These are phyloP conservation scores for Pecoramyces ruminantium DNA, from an alignment of 192 early-diverging fungal genomes.

Conservation along the genomic window DNA sequence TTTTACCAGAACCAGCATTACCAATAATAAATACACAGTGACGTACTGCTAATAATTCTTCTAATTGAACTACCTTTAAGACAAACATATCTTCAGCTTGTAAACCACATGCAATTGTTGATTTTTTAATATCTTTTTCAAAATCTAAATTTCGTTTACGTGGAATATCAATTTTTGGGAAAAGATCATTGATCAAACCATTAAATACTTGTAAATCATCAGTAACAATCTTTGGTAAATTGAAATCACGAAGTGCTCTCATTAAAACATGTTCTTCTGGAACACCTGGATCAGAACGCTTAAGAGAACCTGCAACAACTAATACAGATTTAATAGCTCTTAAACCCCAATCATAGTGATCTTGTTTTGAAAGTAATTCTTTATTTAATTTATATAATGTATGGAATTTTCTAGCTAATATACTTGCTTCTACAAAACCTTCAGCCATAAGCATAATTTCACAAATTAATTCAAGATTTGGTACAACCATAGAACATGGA, in stretches of 20 bases:
- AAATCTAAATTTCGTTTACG: conserved; percentile 39
- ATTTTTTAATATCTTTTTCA: conserved; percentile 43
- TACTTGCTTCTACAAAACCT: conserved; percentile 47
- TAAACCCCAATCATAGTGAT: conserved; percentile 54
- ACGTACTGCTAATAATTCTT: conserved; percentile 43
- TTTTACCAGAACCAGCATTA: conserved; percentile 43
- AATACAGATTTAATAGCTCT: conserved; percentile 49
- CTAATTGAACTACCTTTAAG: conserved; percentile 40
- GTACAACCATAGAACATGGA: conserved; percentile 46
- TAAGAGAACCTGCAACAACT: conserved; percentile 43
- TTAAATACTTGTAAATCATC: conserved; percentile 50
- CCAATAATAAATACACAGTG: conserved; percentile 55
- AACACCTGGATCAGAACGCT: conserved; percentile 36
- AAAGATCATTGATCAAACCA: conserved; percentile 44
- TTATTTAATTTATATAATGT: conserved; percentile 44
- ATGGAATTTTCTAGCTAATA: conserved; percentile 42
- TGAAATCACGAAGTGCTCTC: conserved; percentile 49
- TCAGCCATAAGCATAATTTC: conserved; percentile 59
- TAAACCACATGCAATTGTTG: conserved; percentile 36
- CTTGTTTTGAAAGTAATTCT: conserved; percentile 46
- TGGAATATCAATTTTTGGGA: conserved; percentile 40
- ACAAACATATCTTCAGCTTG: conserved; percentile 50
- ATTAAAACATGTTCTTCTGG: conserved; percentile 48
- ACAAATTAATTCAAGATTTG: conserved; percentile 45
- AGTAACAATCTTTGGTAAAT: conserved; percentile 45